Evolutionary conservation across 2,329 filamentous ascomycete genomes (phyloP).

Genomic region (Trichoderma sp.): DNA sequence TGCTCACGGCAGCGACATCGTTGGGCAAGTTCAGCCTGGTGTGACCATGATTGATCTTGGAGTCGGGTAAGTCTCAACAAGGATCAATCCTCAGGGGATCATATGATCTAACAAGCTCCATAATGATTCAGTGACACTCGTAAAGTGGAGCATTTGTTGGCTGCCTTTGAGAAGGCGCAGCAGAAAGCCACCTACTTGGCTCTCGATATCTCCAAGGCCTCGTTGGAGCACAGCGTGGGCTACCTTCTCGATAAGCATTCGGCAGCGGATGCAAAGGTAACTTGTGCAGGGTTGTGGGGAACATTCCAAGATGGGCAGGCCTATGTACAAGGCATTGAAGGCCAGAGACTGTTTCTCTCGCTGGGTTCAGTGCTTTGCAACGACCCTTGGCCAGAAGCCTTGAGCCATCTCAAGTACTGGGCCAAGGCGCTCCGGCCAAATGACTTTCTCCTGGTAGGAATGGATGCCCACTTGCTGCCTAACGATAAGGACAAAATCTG

Average conservation of each 20-base stretch:
- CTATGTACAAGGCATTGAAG: conserved; percentile 32
- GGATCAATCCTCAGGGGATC: not conserved
- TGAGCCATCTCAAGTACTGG: conserved; percentile 38
- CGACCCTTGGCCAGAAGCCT: conserved; percentile 38
- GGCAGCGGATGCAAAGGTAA: conserved; percentile 29
- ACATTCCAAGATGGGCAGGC: conserved; percentile 38
- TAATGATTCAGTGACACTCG: conserved; percentile 38
- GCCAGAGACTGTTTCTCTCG: conserved; percentile 40
- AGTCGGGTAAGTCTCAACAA: conserved; percentile 38
- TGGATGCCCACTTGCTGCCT: conserved; percentile 40
- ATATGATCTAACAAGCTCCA: not conserved
- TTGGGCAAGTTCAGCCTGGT: conserved; percentile 29
- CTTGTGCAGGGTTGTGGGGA: conserved; percentile 41
- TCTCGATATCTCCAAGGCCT: conserved; percentile 40
- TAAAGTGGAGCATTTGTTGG: conserved; percentile 40
- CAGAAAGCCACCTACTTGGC: conserved; percentile 38
- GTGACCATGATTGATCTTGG: conserved; percentile 42
- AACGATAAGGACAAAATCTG: conserved; percentile 38
- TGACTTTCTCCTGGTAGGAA: conserved; percentile 41
- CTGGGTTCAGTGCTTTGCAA: conserved; percentile 45
- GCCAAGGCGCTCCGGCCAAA: conserved; percentile 34
- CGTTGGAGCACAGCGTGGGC: conserved; percentile 36
- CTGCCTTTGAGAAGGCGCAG: conserved; percentile 34
- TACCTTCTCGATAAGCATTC: conserved; percentile 34
- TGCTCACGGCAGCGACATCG: conserved; percentile 36